These are phyloP conservation scores for Sporothrix euskadiensis DNA, from an alignment of 2,329 filamentous ascomycete species.

Conservation along the genomic window DNA sequence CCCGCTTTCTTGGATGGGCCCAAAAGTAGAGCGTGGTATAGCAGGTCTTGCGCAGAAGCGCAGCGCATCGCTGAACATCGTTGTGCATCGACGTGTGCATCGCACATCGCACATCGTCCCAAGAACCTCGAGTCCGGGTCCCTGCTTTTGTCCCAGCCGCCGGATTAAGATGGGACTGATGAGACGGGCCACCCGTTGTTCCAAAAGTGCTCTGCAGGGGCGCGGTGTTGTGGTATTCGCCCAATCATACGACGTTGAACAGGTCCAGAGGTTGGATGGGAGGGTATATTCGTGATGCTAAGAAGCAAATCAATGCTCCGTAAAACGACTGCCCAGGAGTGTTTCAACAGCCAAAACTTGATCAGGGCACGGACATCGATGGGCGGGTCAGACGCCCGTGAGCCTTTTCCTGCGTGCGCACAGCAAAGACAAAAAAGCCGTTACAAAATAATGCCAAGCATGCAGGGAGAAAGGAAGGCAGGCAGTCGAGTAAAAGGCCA, in stretches of 20 bases:
- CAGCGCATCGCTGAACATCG: constrained; percentile 20
- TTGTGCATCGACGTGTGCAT: constrained; percentile 16
- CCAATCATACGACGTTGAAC: neutral
- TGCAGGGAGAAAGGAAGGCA: neutral
- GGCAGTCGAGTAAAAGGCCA: neutral
- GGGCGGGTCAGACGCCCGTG: neutral
- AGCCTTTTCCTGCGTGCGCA: neutral
- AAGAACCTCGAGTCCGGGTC: constrained; percentile 14
- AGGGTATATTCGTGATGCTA: constrained; percentile 23
- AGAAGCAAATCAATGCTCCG: neutral
- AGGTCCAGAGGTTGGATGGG: neutral
- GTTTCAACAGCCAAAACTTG: constrained; percentile 27
- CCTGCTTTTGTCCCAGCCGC: constrained; percentile 7
- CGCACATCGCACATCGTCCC: constrained; percentile 21
- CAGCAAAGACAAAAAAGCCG: neutral
- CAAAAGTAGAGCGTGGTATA: neutral
- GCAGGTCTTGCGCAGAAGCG: neutral
- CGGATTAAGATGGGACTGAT: constrained; percentile 10
- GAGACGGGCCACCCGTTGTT: neutral
- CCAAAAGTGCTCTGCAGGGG: neutral
- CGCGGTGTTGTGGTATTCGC: neutral
- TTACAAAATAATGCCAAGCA: neutral
- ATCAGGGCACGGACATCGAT: constrained; percentile 24
- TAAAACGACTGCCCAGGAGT: constrained; percentile 2
- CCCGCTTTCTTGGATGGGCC: neutral